Percentiles rank a stretch among this genome's conserved stretches.
Conservation (phyloP, 441 rosid species). For the Bruguiera hainesii region DNA sequence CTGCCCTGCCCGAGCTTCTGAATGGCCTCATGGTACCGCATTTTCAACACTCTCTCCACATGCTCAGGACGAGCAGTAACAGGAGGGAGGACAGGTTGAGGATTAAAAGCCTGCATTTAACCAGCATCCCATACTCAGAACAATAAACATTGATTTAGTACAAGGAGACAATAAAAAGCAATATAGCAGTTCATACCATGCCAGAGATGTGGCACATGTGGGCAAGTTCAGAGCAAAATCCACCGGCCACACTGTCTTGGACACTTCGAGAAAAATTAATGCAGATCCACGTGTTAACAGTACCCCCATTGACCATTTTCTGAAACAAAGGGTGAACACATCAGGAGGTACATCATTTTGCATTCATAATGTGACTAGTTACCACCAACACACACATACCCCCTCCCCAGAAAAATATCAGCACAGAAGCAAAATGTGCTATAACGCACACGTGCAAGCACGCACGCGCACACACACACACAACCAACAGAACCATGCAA, state of each 20-base stretch:
- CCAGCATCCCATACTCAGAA: slow-evolving; percentile 13
- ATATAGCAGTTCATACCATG: slow-evolving; percentile 48
- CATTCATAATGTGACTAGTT: background rate
- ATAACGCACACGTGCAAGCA: too few relatives aligned
- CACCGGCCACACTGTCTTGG: slow-evolving; percentile 62
- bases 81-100: slow-evolving; percentile 69
- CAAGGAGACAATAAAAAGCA: slow-evolving; percentile 5
- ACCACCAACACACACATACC: background rate
- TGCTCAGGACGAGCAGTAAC: slow-evolving; percentile 77
- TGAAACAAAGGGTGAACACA: slow-evolving; percentile 27
- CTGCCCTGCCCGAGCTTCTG: slow-evolving; percentile 56
- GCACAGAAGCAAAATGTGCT: too few relatives aligned
- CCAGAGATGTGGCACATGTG: slow-evolving; percentile 85
- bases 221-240: slow-evolving; percentile 83
- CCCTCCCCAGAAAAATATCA: too few relatives aligned
- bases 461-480: too few relatives aligned
- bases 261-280: slow-evolving; percentile 76
- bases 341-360: background rate
- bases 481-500: background rate
- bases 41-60: slow-evolving; percentile 72
- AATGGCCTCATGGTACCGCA: slow-evolving; percentile 87
- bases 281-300: slow-evolving; percentile 83
- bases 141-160: background rate
- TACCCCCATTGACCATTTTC: slow-evolving; percentile 99
- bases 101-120: slow-evolving; percentile 60